These are phyloP conservation scores for Excoecaria cochinchinensis DNA, from an alignment of 345 rosid species.

Conservation along the genomic window DNA sequence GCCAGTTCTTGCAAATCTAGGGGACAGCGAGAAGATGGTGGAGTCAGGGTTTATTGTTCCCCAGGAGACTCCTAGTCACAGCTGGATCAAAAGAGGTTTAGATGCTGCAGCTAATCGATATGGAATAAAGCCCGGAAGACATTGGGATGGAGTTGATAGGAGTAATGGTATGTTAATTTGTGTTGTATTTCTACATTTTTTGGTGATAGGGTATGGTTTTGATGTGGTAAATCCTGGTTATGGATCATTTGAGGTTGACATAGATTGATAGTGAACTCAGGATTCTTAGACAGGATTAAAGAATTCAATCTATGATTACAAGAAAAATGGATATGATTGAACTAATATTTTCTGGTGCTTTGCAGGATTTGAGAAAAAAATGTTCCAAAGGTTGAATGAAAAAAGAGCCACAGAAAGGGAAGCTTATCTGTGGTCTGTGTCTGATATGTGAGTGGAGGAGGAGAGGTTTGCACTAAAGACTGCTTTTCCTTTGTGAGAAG, in stretches of 20 bases:
- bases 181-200: background rate
- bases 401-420: slow-evolving; percentile 81
- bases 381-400: slow-evolving; percentile 65
- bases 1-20: slow-evolving; percentile 58
- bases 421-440: slow-evolving; percentile 90
- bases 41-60: slow-evolving; percentile 88
- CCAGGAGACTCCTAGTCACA: slow-evolving; percentile 72
- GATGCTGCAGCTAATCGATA: slow-evolving; percentile 83
- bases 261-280: background rate
- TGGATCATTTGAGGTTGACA: background rate
- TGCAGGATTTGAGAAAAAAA: slow-evolving; percentile 72
- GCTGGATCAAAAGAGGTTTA: slow-evolving; percentile 79
- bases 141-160: slow-evolving; percentile 98
- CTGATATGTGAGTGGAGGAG: slow-evolving; percentile 63
- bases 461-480: too few species aligned
- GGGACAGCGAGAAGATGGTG: slow-evolving; percentile 82
- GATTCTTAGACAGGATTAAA: too few species aligned
- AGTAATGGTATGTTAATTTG: slow-evolving; percentile 61
- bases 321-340: background rate
- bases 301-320: background rate
- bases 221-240: background rate
- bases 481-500: background rate
- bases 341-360: background rate
- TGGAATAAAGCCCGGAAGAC: slow-evolving; percentile 90
- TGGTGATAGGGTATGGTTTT: background rate